Evolutionary conservation across 169 alveolate genomes (phyloP).

Genomic region (Plasmodium knowlesi): DNA sequence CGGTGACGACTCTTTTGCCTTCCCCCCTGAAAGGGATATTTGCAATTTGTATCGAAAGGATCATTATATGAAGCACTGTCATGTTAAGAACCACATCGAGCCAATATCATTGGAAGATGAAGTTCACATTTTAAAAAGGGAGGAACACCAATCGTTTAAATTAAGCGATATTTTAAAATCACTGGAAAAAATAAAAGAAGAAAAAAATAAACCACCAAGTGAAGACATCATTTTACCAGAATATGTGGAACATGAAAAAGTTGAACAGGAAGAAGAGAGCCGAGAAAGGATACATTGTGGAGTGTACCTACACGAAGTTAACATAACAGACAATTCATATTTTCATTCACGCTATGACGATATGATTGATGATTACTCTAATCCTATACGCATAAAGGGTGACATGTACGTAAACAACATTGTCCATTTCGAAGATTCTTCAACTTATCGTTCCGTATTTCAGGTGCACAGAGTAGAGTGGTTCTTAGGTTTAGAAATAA

Average conservation of each 20-base stretch:
- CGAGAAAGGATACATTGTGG: slow-evolving; percentile 43
- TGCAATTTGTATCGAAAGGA: slow-evolving; percentile 36
- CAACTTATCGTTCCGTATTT: slow-evolving; percentile 30
- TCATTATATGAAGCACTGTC: slow-evolving; percentile 67
- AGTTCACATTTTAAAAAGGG: slow-evolving; percentile 51
- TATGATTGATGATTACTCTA: neutral
- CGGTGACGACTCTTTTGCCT: neutral
- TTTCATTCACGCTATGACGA: neutral
- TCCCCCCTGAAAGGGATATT: slow-evolving; percentile 9
- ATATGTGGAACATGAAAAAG: slow-evolving; percentile 17
- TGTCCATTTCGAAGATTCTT: slow-evolving; percentile 37
- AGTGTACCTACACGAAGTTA: slow-evolving; percentile 54
- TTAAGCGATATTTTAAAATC: slow-evolving; percentile 57
- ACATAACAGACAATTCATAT: slow-evolving; percentile 48
- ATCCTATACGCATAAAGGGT: slow-evolving; percentile 60
- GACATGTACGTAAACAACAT: slow-evolving; percentile 33
- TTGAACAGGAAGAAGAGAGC: slow-evolving; percentile 1
- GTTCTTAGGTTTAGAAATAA: slow-evolving; percentile 69
- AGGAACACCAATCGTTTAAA: slow-evolving; percentile 38
- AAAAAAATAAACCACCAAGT: neutral
- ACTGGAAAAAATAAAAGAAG: slow-evolving; percentile 34
- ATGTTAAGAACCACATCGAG: slow-evolving; percentile 42
- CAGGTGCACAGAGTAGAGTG: slow-evolving; percentile 54
- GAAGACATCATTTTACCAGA: slow-evolving; percentile 31
- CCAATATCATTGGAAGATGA: slow-evolving; percentile 71